Base-by-base conservation (phyloP, 1,139 yeast species). In the Meyerozyma smithsonii region DNA sequence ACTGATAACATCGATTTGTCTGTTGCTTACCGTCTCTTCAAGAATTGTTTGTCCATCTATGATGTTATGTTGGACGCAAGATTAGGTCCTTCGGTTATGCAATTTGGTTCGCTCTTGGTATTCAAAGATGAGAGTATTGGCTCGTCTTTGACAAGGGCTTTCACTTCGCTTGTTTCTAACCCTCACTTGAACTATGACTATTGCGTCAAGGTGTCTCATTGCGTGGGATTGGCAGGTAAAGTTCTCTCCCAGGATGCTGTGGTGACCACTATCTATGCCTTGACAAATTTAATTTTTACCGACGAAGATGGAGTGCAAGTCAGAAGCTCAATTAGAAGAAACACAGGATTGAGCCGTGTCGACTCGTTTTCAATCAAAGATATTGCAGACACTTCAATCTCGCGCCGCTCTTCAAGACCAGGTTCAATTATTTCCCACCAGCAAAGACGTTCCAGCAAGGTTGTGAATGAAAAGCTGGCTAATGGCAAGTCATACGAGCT, bases 231-330 rank as follows among this genome's bases (percentile, higher is more conserved):
- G 46, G 75, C 76, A 19, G 59, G 72, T 47, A 72, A 66, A 45
- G 66, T 67, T 14, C 58, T 78, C 40, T 69, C 85, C 18, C 94
- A 88, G 54, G 97, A 89, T 58, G 80, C 87, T 0, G 81, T 85
- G 15, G 87, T 89, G 10, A 84, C 96, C n/a, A 77, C 92, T 1
- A 81, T 92, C 41, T 92, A 92, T 58, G 83, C 95, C 0, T 70
- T 90, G 48, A 79, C 87, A 19, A 92, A 92, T 58, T 65, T 85
- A 51, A 64, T 92, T 28, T 75, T 82, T 36, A 77, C 78, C 14
- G 80, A 79, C 10, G 72, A 70, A 42, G 74, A 66, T 49, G 62
- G 62, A 4, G 36, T 40, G 11, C 54, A 53, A 41, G 48, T 54
- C 1, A 56, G 67, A 37, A 54, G 58, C 33, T 46, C 62, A 5